phyloP scores from a whole-genome alignment of 2,329 filamentous ascomycete species.

The Parasarocladium wereldwijsianum region DNA sequence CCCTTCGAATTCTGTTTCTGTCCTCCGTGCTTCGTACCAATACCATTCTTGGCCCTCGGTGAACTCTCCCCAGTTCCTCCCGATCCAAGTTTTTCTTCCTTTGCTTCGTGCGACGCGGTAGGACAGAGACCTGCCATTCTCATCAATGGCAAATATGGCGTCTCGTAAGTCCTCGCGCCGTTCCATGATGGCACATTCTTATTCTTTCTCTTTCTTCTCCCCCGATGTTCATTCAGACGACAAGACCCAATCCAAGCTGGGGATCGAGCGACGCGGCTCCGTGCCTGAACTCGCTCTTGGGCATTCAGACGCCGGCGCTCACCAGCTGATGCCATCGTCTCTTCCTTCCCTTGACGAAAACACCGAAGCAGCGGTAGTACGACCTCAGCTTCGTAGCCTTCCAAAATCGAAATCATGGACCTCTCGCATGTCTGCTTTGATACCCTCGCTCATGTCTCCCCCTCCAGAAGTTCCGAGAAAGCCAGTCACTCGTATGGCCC shows the following conservation, averaged over 20 bases:
- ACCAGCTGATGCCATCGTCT: neutral
- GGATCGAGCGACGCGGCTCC: constrained; percentile 1
- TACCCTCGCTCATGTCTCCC: constrained; percentile 22
- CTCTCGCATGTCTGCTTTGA: constrained; percentile 19
- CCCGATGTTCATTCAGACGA: constrained; percentile 8
- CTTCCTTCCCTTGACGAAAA: constrained; percentile 1
- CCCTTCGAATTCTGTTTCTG: too few species aligned
- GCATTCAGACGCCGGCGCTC: neutral
- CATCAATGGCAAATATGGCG: constrained; percentile 25
- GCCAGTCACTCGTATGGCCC: constrained; percentile 6
- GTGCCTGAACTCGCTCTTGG: neutral
- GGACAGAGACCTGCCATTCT: constrained; percentile 10
- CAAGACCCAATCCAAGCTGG: constrained; percentile 3
- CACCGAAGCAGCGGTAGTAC: constrained; percentile 9
- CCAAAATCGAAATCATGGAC: constrained; percentile 20
- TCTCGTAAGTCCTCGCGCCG: constrained; percentile 29
- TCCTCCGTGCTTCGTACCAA: too few species aligned
- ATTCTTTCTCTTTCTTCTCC: constrained; percentile 18
- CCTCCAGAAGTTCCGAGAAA: constrained; percentile 16
- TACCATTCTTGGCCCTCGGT: too few species aligned
- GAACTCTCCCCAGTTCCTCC: constrained; percentile 4
- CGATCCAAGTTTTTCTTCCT: constrained; percentile 11
- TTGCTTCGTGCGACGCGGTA: constrained; percentile 11
- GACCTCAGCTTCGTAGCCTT: constrained; percentile 8
- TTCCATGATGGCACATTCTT: constrained; percentile 19